Evolutionary conservation across 2,329 filamentous ascomycete genomes (phyloP).

Genomic region (Alternaria conjuncta): DNA sequence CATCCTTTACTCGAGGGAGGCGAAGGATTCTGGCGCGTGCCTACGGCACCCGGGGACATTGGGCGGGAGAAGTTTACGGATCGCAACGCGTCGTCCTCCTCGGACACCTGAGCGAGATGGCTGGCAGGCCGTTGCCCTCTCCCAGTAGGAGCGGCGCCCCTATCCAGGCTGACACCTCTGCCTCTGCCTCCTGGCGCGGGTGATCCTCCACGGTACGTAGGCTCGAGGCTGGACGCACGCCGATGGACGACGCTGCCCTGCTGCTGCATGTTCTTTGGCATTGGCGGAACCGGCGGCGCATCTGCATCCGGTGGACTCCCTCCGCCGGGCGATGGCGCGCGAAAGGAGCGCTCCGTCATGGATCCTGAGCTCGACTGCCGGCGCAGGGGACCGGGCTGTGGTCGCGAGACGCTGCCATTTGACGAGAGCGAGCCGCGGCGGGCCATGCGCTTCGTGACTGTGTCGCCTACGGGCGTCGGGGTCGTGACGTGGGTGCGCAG

Average conservation of each 20-base stretch:
- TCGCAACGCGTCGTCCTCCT: constrained; percentile 53
- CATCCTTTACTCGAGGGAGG: constrained; percentile 41
- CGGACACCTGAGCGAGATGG: constrained; percentile 50
- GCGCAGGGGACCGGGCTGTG: constrained; percentile 44
- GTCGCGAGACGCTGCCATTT: constrained; percentile 57
- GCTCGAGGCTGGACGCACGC: constrained; percentile 59
- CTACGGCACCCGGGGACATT: constrained; percentile 49
- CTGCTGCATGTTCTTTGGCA: constrained; percentile 62
- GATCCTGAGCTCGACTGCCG: constrained; percentile 72
- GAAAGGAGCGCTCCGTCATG: constrained; percentile 89
- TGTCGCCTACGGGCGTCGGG: constrained; percentile 78
- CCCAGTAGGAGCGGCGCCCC: constrained; percentile 30
- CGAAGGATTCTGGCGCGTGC: constrained; percentile 15
- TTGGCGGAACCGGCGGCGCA: constrained; percentile 76
- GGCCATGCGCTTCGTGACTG: constrained; percentile 85
- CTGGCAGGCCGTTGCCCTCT: constrained; percentile 40
- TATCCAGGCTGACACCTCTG: constrained; percentile 52
- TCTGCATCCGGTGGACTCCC: constrained; percentile 46
- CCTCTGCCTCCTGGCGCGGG: constrained; percentile 48
- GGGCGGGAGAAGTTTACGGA: constrained; percentile 63
- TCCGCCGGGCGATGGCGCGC: constrained; percentile 66
- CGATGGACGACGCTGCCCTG: constrained; percentile 34
- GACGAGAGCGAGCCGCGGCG: constrained; percentile 78
- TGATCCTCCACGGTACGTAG: constrained; percentile 55
- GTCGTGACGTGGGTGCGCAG: constrained; percentile 78